Conservation (phyloP, 148 eudicot genomes). For the Linanthus parryae region DNA sequence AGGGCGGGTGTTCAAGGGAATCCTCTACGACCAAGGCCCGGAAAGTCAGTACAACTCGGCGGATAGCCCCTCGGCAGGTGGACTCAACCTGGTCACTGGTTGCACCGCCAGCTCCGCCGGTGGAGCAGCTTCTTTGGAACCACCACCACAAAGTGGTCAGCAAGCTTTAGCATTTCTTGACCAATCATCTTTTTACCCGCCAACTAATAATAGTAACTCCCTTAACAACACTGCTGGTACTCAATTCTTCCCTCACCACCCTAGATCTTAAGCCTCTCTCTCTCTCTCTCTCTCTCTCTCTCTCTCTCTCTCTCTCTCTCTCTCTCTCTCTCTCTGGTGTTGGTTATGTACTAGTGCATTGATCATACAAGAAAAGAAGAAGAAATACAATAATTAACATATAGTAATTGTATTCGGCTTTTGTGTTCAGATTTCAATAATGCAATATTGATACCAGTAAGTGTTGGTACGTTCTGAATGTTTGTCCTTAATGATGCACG, state of each 20-base stretch:
- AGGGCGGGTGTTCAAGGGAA: constrained; percentile 79
- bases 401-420: too few species aligned
- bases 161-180: constrained; percentile 44
- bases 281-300: constrained; percentile 3
- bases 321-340: too few species aligned
- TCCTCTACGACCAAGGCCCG: constrained; percentile 73
- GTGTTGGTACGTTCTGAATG: too few species aligned
- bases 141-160: constrained; percentile 27
- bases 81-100: constrained; percentile 25
- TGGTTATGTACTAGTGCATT: too few species aligned
- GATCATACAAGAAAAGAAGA: too few species aligned
- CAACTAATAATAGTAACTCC: too few species aligned
- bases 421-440: too few species aligned
- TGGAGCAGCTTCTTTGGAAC: constrained; percentile 13
- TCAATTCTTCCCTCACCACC: constrained; percentile 76
- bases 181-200: constrained; percentile 46
- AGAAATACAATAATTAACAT: too few species aligned
- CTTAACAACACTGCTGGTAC: constrained; percentile 78
- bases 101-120: constrained; percentile 14
- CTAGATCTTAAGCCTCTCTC: constrained; percentile 42
- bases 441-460: too few species aligned
- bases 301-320: constrained; percentile 1
- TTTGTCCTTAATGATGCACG: too few species aligned
- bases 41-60: constrained; percentile 25
- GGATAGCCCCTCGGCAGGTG: constrained; percentile 46